Evolutionary conservation across 352 stramenopile species (phyloP), one percentile per base, ranked within the genome.

Genomic region (Phytophthora vignae): DNA sequence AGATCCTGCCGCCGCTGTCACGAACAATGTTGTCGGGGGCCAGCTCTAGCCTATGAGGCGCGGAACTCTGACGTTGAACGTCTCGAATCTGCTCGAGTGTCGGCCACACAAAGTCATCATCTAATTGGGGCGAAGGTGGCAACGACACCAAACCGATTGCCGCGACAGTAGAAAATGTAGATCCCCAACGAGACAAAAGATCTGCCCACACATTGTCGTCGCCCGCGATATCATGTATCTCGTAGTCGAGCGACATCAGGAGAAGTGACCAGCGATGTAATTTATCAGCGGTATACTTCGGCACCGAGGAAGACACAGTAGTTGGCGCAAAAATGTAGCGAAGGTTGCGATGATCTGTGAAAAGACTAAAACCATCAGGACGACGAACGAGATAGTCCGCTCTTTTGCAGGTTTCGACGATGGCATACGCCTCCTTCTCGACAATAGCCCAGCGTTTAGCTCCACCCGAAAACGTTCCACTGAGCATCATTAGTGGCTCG

Each of bases 271-370:
- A 44, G 38, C 38, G 38, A 17, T 44, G 38, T 17, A 44, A 44
- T n/a, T 44, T 44, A 44, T 44, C 38, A 44, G 38, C 38, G 38
- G 38, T 44, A 6, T 44, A 44, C 38, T 44, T 44, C 11, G 49
- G 21, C 12, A 31, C 6, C 1, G 49, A 17, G 19, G 19, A 55
- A 17, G 21, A 55, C 49, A 55, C 22, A 7, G 49, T 55, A 17
- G n/a, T 29, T 17, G 49, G 49, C 8, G 49, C 22, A 10, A 74
- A 74, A 1, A 74, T 46, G 22, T 71, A 50, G 33, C 68, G 65
- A 44, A 44, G 38, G 17, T 17, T 44, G 38, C 38, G 14, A 44
- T 44, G 38, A 2, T 44, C 10, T 44, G 14, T 44, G 38, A 44
- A 44, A 44, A 44, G 6, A 44, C 38, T 44, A 9, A 44, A 44